Base-by-base conservation (phyloP, 2,329 filamentous ascomycete species). In the Aspergillus jensenii region DNA sequence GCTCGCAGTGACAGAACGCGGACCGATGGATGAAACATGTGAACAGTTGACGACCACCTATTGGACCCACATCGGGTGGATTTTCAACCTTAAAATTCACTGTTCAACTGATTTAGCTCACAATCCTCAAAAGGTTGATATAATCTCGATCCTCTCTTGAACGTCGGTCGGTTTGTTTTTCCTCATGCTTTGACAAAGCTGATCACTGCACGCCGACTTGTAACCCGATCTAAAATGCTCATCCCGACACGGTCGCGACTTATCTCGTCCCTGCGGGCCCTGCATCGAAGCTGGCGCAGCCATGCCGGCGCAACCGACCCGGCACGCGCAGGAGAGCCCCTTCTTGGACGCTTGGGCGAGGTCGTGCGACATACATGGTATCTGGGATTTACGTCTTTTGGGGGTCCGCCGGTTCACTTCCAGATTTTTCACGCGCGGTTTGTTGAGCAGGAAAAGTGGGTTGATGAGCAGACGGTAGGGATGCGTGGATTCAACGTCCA, bases 381-480 rank as follows among this genome's bases (percentile, higher is more conserved):
- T 70, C 71, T 89, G 64, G 86, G 87, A 0, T 82, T 89, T 62
- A 88, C 85, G 1, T 73, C 84, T 0, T 89, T 89, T 69, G 87
- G 87, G 1, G 87, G 87, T 0, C 87, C 87, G 3, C 82, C 87
- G 0, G 87, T 89, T 6, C 87, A 90, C 71, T 90, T 90, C 65
- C 82, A 86, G 65, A 89, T 89, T 57, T 79, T 88, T 55, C 81
- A 87, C 63, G 75, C 33, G 80, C 82, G 48, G 45, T 90, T 89
- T 65, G 85, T 90, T 0, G 77, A 80, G 0, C 81, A 83, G 46
- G 70, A 81, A 41, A 71, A 77, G 66, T 90, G 88, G 88, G 80
- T 90, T 35, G 86, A 89, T 69, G 86, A 90, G 53, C 84, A 88
- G 64, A 81, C 85, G 58, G 86, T 87, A 35, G 6, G 53, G 19